phyloP scores from a whole-genome alignment of 371 early-diverging fungal genomes.

The Enterocytospora artemiae region DNA sequence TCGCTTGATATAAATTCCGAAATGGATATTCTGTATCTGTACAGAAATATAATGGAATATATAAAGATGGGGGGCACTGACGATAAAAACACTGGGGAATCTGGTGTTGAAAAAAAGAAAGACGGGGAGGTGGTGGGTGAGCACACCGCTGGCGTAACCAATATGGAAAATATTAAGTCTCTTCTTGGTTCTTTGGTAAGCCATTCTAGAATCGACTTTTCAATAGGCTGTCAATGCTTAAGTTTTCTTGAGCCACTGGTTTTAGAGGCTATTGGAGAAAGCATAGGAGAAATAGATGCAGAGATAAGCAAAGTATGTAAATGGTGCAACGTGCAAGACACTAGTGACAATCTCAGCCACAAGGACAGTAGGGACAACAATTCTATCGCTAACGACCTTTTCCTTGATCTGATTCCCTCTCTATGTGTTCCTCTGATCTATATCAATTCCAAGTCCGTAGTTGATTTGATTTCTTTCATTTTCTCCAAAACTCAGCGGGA shows the following conservation, averaged over 20 bases:
- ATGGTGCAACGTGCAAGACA: neutral
- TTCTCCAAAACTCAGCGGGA: constrained; percentile 15
- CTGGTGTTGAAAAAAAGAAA: neutral
- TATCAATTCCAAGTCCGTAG: constrained; percentile 24
- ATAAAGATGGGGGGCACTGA: no score
- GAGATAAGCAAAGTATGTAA: constrained; percentile 8
- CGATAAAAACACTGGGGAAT: no score
- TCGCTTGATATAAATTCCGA: constrained; percentile 7
- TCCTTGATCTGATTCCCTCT: constrained; percentile 4
- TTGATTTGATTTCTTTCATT: constrained; percentile 36
- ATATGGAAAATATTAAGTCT: neutral
- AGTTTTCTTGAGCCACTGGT: neutral
- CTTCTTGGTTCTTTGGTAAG: neutral
- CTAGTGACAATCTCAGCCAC: neutral
- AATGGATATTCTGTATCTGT: constrained; percentile 9
- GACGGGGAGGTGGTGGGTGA: neutral
- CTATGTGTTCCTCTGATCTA: constrained; percentile 19
- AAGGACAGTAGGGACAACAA: neutral
- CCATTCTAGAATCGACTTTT: neutral
- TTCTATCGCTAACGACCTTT: neutral
- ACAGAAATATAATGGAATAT: constrained; percentile 13
- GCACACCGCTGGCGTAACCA: neutral
- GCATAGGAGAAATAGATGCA: neutral
- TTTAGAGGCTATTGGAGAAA: constrained; percentile 5
- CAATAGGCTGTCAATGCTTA: neutral